Base-by-base conservation (phyloP, 257 asterid genomes). In the Solanum lycopersicoides region DNA sequence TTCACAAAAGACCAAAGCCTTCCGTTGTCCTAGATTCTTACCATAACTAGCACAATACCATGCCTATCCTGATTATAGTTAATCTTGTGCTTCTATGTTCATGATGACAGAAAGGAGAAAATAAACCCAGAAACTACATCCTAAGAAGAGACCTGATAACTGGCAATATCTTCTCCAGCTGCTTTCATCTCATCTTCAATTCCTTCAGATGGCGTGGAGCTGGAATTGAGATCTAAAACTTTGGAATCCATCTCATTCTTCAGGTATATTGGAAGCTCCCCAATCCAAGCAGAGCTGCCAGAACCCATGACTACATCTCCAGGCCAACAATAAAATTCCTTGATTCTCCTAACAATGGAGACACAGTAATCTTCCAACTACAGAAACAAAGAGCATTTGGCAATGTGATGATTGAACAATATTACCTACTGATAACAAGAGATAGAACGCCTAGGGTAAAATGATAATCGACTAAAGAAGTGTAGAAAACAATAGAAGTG, bases 121-220 rank as follows among this genome's bases (percentile, higher is more conserved):
- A 18, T 21, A 56, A 86, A 79, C 76, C 30, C 34, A 73, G 9
- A 47, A 73, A 72, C 9, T 82, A 59, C 53, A 50, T 88, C 83
- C 47, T 9, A 85, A 25, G 69, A 42, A 85, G 53, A 88, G 87
- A 95, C 99, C 99, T 95, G 98, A 93, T 94, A 96, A 90, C 95
- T 96, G 86, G 98, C 97, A 87, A 94, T 93, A 84, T 93, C 98
- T 91, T 95, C 94, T 66, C 92, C 86, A 79, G 92, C 90, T 83
- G 84, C 91, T 87, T 92, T 92, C 69, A 87, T 92, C 72, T 93
- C 97, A 89, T 93, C 95, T 25, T 90, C 91, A 86, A 90, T 91
- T 89, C 91, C 91, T 87, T 41, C 90, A 28, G 90, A 84, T 86
- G 87, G 88, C 44, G 85, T 45, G 47, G 90, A 85, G 86, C 88